phyloP scores from a whole-genome alignment of 305 asterid genomes.

The Fraxinus platypoda region DNA sequence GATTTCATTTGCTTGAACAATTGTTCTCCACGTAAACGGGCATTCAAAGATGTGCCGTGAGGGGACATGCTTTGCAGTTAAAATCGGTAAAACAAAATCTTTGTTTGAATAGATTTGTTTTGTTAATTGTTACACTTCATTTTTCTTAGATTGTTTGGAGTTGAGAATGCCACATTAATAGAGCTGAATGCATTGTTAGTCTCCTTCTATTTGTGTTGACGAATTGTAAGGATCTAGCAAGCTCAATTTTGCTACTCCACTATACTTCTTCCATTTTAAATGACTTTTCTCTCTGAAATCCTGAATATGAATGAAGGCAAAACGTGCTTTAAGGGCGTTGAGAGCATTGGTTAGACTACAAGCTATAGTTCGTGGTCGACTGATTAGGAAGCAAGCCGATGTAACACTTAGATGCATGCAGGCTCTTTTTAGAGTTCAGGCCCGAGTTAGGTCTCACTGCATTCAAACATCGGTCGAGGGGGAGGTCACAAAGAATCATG shows the following conservation, averaged over 20 bases:
- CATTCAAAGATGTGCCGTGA: not conserved
- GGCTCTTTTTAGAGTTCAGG: slow-evolving; percentile 85
- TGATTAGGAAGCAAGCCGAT: slow-evolving; percentile 81
- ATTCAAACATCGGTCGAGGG: slow-evolving; percentile 37
- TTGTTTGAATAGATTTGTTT: not conserved
- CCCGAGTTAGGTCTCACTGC: slow-evolving; percentile 70
- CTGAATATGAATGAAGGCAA: slow-evolving; percentile 51
- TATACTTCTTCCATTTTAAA: not conserved
- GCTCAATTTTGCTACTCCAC: not conserved
- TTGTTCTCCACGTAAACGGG: not conserved
- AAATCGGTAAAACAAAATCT: not conserved
- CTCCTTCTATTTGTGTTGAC: not conserved
- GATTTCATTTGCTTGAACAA: not conserved
- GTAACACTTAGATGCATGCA: slow-evolving; percentile 88
- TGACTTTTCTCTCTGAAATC: not conserved
- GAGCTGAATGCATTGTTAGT: not conserved
- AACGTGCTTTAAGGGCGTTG: slow-evolving; percentile 84
- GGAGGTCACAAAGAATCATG: slow-evolving; percentile 14
- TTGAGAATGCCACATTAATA: not conserved
- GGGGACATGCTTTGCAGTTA: not conserved
- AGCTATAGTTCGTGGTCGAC: slow-evolving; percentile 85
- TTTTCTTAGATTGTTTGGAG: not conserved
- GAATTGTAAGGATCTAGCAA: not conserved
- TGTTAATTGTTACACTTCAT: not conserved
- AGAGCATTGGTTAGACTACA: slow-evolving; percentile 82